A percentile compares a stretch with the other conserved stretches of the same genome.
phyloP scores from a whole-genome alignment of 805 yeast species.

The Komagataella pastoris region DNA sequence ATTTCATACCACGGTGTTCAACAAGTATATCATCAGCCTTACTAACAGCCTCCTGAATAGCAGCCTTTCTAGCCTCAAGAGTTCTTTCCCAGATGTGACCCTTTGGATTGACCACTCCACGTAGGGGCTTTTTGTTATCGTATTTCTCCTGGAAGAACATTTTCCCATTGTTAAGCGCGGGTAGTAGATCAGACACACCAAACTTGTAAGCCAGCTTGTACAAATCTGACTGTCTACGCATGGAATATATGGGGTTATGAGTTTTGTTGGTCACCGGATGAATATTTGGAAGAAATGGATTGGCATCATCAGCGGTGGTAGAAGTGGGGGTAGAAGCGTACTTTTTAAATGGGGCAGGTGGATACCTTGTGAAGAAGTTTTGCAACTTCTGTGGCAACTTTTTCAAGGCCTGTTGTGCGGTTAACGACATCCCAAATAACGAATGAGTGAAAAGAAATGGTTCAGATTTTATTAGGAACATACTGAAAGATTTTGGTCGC shows the following conservation, averaged over 20 bases:
- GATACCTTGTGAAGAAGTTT: slow-evolving; percentile 67
- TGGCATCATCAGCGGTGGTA: slow-evolving; percentile 56
- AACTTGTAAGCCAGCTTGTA: slow-evolving; percentile 71
- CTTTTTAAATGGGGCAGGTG: slow-evolving; percentile 66
- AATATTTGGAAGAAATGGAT: slow-evolving; percentile 79
- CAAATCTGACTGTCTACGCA: slow-evolving; percentile 72
- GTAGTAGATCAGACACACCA: slow-evolving; percentile 72
- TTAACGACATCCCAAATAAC: slow-evolving; percentile 5
- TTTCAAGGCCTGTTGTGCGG: slow-evolving; percentile 19
- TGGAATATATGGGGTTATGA: slow-evolving; percentile 68
- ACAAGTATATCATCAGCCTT: slow-evolving; percentile 55
- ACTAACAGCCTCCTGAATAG: slow-evolving; percentile 52
- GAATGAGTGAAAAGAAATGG: not conserved
- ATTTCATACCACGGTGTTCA: slow-evolving; percentile 47
- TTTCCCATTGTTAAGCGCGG: slow-evolving; percentile 45
- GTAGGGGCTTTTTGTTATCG: slow-evolving; percentile 52
- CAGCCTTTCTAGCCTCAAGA: slow-evolving; percentile 40
- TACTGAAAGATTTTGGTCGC: not conserved
- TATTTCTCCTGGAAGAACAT: slow-evolving; percentile 72
- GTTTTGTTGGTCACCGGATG: slow-evolving; percentile 70
- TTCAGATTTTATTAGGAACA: not conserved
- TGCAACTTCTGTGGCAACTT: slow-evolving; percentile 59
- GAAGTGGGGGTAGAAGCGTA: slow-evolving; percentile 55
- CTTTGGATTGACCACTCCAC: slow-evolving; percentile 69
- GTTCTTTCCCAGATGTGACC: slow-evolving; percentile 71